These are phyloP conservation scores for Triadica sebifera DNA, from an alignment of 345 rosid genomes.

Conservation along the genomic window DNA sequence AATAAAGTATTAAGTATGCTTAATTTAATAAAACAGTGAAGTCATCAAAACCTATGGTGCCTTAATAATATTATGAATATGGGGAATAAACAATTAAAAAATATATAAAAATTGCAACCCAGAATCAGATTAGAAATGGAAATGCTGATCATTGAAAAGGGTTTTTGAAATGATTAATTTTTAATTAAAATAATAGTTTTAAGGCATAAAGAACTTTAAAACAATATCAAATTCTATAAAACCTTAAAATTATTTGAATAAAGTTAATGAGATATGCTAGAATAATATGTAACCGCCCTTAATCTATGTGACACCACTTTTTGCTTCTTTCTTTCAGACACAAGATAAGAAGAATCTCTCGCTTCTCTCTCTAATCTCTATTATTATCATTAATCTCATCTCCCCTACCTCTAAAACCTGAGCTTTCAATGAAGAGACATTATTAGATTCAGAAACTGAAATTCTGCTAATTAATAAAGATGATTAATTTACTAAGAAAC, in stretches of 20 bases:
- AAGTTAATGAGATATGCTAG: slow-evolving; percentile 31
- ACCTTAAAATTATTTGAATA: slow-evolving; percentile 11
- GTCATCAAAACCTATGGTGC: neutral
- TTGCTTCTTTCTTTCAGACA: slow-evolving; percentile 48
- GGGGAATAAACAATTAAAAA: neutral
- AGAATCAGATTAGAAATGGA: slow-evolving; percentile 12
- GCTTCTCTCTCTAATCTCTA: neutral
- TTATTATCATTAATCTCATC: too few relatives aligned
- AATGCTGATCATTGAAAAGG: slow-evolving; percentile 27
- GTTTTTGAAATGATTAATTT: slow-evolving; percentile 9
- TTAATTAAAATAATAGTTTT: slow-evolving; percentile 1
- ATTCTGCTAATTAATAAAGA: neutral
- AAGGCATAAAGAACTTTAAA: slow-evolving; percentile 2
- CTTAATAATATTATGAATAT: neutral
- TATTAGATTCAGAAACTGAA: slow-evolving; percentile 1
- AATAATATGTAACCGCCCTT: slow-evolving; percentile 32
- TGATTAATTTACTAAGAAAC: too few relatives aligned
- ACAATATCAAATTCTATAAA: neutral
- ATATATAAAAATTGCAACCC: neutral
- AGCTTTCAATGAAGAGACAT: too few relatives aligned
- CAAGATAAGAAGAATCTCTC: slow-evolving; percentile 17
- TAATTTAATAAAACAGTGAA: slow-evolving; percentile 3
- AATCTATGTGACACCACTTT: slow-evolving; percentile 30
- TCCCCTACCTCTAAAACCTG: neutral
- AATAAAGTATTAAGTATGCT: slow-evolving; percentile 1